Percentiles rank a stretch among this genome's conserved stretches.
phyloP scores from a whole-genome alignment of 2,329 filamentous ascomycete species.

The Cercospora zeina region DNA sequence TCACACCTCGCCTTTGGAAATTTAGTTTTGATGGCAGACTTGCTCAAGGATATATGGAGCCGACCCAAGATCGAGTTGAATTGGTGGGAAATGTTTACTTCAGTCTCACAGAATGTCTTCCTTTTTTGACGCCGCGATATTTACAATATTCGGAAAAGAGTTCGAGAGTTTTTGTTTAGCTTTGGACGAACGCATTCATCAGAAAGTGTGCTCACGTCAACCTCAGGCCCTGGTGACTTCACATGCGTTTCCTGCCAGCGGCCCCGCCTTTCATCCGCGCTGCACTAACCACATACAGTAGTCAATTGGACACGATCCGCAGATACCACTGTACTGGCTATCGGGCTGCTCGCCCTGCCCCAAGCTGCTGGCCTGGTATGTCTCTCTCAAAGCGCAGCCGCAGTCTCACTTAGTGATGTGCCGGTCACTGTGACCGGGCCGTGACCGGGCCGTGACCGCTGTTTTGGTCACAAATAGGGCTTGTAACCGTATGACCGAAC shows the following conservation, averaged over 20 bases:
- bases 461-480: no score
- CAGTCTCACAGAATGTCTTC: conserved; percentile 17
- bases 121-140: conserved; percentile 4
- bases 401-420: no score
- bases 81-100: conserved; percentile 20
- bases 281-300: neutral
- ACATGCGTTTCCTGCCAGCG: neutral
- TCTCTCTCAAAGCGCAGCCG: neutral
- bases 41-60: conserved; percentile 16
- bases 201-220: neutral
- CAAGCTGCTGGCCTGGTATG: neutral
- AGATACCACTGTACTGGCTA: neutral
- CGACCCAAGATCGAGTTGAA: conserved; percentile 3
- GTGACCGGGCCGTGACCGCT: no score
- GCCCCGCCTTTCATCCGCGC: neutral
- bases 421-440: no score
- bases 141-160: neutral
- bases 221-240: neutral
- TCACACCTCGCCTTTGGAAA: conserved; percentile 18
- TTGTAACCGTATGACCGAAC: no score
- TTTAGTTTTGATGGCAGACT: conserved; percentile 8
- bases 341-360: neutral
- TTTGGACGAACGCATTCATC: neutral
- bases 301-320: neutral
- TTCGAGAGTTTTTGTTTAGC: neutral